Percentiles rank a stretch among this genome's conserved stretches.
These are phyloP conservation scores for Kalanchoe fedtschenkoi DNA, from an alignment of 164 flowering plant genomes.

Conservation along the genomic window DNA sequence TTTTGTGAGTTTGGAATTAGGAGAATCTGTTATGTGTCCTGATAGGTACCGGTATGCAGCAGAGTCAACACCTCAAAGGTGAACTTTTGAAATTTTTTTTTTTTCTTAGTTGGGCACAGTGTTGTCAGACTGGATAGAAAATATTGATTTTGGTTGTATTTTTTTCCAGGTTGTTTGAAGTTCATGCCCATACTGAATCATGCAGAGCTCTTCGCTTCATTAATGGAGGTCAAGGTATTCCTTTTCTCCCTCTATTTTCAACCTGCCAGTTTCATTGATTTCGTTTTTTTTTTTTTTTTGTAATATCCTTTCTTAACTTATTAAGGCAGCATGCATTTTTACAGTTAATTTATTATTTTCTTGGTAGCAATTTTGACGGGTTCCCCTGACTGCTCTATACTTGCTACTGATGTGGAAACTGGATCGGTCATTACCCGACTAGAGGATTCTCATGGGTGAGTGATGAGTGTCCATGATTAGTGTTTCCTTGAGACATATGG, in stretches of 20 bases:
- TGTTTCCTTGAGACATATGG: background rate
- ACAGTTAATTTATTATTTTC: slow-evolving; percentile 1
- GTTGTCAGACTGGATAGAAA: too few species aligned
- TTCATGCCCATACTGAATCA: slow-evolving; percentile 67
- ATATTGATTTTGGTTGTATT: background rate
- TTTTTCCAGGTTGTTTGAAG: slow-evolving; percentile 36
- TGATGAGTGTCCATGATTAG: background rate
- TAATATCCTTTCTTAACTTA: too few species aligned
- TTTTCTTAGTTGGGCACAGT: too few species aligned
- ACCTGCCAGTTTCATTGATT: too few species aligned
- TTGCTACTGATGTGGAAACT: slow-evolving; percentile 77
- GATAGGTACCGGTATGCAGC: slow-evolving; percentile 51
- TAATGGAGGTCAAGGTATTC: slow-evolving; percentile 73
- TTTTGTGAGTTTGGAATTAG: background rate
- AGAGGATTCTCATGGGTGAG: slow-evolving; percentile 71
- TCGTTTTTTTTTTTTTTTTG: too few species aligned
- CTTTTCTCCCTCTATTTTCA: too few species aligned
- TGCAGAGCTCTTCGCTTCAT: slow-evolving; percentile 78
- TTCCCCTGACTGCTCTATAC: slow-evolving; percentile 70
- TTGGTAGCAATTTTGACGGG: slow-evolving; percentile 56
- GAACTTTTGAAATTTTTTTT: background rate
- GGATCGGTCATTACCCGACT: slow-evolving; percentile 58
- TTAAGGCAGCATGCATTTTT: too few species aligned
- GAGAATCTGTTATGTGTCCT: too few species aligned
- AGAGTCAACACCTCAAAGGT: slow-evolving; percentile 54